These are phyloP conservation scores for Dictyophora rubrovolvata DNA, from an alignment of 768 basidiomycete species.

Conservation along the genomic window DNA sequence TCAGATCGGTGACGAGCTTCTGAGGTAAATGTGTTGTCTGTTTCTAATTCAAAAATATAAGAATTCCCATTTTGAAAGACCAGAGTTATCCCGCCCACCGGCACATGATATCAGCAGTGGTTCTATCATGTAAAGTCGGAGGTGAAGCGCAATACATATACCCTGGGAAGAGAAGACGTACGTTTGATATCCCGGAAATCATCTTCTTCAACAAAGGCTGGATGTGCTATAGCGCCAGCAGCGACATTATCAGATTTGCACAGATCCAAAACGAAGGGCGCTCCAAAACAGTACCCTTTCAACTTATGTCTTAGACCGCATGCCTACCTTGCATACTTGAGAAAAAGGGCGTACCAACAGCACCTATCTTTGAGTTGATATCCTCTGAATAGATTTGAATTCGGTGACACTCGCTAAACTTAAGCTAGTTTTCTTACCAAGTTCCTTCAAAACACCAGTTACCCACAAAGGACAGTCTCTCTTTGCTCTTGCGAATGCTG, in stretches of 20 bases:
- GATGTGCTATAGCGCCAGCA: constrained; percentile 16
- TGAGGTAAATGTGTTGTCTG: constrained; percentile 42
- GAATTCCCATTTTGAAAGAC: background rate
- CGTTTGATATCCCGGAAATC: constrained; percentile 12
- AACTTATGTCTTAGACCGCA: background rate
- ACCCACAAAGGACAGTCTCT: constrained; percentile 41
- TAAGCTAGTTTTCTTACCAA: constrained; percentile 26
- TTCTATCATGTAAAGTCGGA: constrained; percentile 1
- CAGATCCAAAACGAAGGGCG: constrained; percentile 15
- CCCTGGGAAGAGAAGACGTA: background rate
- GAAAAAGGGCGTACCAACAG: constrained; percentile 28
- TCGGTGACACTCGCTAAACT: background rate
- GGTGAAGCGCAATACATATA: background rate
- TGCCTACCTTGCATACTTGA: background rate
- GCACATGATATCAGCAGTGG: constrained; percentile 14
- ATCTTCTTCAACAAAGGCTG: constrained; percentile 13
- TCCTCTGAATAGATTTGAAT: constrained; percentile 12
- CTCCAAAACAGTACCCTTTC: constrained; percentile 19
- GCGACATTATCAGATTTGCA: background rate
- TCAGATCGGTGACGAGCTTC: constrained; percentile 44
- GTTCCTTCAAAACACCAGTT: constrained; percentile 35
- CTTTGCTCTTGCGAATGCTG: constrained; percentile 25
- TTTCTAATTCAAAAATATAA: constrained; percentile 28
- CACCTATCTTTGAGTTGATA: constrained; percentile 29
- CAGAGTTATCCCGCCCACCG: background rate